Evolutionary conservation across 345 rosid genomes (phyloP).

Genomic region (Dipteronia sinensis): DNA sequence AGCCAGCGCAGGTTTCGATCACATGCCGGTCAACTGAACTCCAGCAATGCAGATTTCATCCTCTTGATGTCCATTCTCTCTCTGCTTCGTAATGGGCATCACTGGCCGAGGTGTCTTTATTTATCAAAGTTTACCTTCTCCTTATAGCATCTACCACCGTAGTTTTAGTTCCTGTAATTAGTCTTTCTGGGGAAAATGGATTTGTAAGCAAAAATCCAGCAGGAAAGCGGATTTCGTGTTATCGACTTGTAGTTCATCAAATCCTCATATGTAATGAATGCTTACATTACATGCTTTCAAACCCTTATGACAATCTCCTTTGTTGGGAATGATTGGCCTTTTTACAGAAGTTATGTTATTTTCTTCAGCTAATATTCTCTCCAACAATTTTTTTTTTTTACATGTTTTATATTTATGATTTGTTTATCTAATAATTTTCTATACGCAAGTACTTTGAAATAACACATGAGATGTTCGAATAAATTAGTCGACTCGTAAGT

Average conservation of each 20-base stretch:
- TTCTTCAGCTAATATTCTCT: background rate
- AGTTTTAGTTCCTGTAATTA: background rate
- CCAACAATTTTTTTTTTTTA: too few relatives aligned
- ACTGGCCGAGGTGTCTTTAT: background rate
- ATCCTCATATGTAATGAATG: background rate
- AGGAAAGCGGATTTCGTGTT: background rate
- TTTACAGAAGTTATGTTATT: background rate
- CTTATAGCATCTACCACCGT: background rate
- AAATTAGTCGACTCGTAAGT: too few relatives aligned
- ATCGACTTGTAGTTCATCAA: background rate
- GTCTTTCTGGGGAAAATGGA: background rate
- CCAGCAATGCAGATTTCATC: background rate
- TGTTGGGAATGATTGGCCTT: background rate
- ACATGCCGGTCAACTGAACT: conserved; percentile 63
- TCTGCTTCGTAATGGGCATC: background rate
- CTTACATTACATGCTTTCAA: background rate
- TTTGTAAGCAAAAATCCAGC: background rate
- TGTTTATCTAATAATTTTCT: too few relatives aligned
- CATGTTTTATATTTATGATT: too few relatives aligned
- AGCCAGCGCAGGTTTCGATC: conserved; percentile 79
- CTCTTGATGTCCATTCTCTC: background rate
- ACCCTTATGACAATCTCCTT: background rate
- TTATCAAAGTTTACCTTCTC: background rate
- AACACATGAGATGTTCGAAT: too few relatives aligned
- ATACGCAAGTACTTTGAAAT: too few relatives aligned